phyloP scores from a whole-genome alignment of 2,329 filamentous ascomycete species.

The Tolypocladium amazonense region DNA sequence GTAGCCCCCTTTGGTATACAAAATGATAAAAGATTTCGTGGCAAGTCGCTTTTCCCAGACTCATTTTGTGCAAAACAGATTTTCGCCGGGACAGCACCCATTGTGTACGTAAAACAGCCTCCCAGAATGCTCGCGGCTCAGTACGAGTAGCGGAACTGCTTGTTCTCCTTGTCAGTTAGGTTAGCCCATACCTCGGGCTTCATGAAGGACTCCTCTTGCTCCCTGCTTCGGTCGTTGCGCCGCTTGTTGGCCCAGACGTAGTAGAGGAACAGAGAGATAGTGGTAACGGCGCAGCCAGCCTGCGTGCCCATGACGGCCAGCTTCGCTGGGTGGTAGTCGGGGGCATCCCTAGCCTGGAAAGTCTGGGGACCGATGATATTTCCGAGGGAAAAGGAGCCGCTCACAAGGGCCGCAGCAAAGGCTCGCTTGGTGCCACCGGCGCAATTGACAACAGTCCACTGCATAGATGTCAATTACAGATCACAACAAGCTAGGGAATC shows the following conservation, averaged over 20 bases:
- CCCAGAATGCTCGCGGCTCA: slow-evolving; percentile 7
- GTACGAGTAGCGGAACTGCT: slow-evolving; percentile 42
- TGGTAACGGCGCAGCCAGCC: slow-evolving; percentile 28
- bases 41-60: neutral
- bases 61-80: neutral
- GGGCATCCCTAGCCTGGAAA: slow-evolving; percentile 40
- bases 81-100: neutral
- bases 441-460: slow-evolving; percentile 40
- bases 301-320: slow-evolving; percentile 43
- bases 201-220: slow-evolving; percentile 29
- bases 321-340: slow-evolving; percentile 41
- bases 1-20: neutral
- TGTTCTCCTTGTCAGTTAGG: slow-evolving; percentile 47
- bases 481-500: neutral
- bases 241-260: slow-evolving; percentile 38
- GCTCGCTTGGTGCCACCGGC: slow-evolving; percentile 41
- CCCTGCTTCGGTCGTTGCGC: slow-evolving; percentile 15
- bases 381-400: slow-evolving; percentile 39
- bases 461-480: neutral
- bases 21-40: neutral
- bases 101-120: neutral
- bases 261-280: slow-evolving; percentile 35
- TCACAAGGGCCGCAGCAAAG: slow-evolving; percentile 36
- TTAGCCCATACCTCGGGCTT: slow-evolving; percentile 32
- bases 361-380: slow-evolving; percentile 49